A percentile compares a stretch with the other conserved stretches of the same genome.
Conservation (phyloP, 2,329 filamentous ascomycete species). For the Geoglossum cookeanum region DNA sequence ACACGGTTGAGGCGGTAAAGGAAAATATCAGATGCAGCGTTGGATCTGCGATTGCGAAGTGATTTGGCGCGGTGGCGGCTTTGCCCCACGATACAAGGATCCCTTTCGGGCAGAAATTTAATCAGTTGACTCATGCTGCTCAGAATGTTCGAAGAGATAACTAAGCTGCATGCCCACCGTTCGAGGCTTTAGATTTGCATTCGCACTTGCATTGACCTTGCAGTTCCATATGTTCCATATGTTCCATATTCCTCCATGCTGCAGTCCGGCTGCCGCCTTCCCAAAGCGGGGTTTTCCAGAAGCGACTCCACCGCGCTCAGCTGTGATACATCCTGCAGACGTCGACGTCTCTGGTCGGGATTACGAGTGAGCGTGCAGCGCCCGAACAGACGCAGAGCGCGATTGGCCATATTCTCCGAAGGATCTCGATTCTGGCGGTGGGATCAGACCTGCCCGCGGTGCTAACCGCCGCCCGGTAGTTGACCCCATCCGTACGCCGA, state of each 20-base stretch:
- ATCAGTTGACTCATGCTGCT: background rate
- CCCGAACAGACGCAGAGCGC: too few species aligned
- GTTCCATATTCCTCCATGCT: background rate
- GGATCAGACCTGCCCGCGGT: too few species aligned
- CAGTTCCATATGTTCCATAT: background rate
- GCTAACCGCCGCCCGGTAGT: too few species aligned
- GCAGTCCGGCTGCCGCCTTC: background rate
- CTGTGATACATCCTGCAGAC: too few species aligned
- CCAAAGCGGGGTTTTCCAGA: background rate
- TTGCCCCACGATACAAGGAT: background rate
- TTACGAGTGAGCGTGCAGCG: too few species aligned
- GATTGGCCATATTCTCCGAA: too few species aligned
- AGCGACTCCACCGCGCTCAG: background rate
- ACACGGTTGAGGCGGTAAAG: conserved; percentile 5
- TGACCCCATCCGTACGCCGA: too few species aligned
- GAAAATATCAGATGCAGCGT: background rate
- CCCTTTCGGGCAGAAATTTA: background rate
- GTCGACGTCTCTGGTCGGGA: too few species aligned
- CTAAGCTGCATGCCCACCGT: background rate
- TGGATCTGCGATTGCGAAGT: background rate
- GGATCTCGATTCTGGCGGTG: too few species aligned
- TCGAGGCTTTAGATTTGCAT: background rate
- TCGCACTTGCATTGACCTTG: background rate
- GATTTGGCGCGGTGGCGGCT: background rate
- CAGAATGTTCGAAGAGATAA: background rate